These are phyloP conservation scores for Euphorbia corollata DNA, from an alignment of 441 rosid species.

Conservation along the genomic window DNA sequence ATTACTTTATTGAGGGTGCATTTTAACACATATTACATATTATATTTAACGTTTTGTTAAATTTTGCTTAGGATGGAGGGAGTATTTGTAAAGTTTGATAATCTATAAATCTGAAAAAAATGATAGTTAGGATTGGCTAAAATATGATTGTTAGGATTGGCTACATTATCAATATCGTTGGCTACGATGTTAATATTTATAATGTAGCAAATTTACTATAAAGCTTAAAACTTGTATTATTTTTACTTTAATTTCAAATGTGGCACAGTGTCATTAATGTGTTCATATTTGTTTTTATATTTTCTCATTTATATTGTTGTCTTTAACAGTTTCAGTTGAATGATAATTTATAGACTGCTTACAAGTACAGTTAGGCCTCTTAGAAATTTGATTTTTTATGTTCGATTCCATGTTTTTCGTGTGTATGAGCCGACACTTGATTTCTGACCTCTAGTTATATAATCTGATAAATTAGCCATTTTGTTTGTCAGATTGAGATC, in stretches of 20 bases:
- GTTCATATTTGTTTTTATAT: neutral
- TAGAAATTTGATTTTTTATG: neutral
- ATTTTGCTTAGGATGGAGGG: too few species aligned
- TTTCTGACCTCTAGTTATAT: neutral
- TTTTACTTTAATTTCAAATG: neutral
- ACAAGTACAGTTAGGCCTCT: neutral
- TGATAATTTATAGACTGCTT: neutral
- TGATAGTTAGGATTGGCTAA: neutral
- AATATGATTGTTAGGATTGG: neutral
- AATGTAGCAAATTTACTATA: neutral
- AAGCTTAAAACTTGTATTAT: neutral
- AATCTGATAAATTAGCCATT: neutral
- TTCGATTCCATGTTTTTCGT: neutral
- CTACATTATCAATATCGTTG: neutral
- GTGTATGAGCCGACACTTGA: neutral
- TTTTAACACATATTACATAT: too few species aligned
- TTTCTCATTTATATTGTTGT: neutral
- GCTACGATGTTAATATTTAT: too few species aligned
- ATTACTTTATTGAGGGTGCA: too few species aligned
- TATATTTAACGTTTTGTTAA: too few species aligned
- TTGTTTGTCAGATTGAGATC: conserved; percentile 91
- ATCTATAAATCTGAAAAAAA: neutral
- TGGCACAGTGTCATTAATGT: neutral
- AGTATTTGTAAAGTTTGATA: neutral
- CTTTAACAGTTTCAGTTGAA: conserved; percentile 3